Base-by-base conservation (phyloP, 257 asterid genomes). In the Jasminum sambac region DNA sequence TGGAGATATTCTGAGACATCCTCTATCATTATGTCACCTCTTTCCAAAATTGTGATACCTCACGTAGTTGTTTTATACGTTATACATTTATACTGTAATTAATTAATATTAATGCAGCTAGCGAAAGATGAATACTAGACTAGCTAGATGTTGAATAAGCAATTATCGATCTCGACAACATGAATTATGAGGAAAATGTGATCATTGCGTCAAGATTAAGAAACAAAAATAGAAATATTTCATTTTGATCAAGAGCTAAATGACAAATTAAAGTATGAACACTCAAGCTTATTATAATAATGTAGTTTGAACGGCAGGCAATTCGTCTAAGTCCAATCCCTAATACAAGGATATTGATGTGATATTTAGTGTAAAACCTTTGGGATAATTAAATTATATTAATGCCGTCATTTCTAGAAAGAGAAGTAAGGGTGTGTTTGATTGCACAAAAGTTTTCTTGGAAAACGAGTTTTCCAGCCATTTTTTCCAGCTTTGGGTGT, bases 291-390 rank as follows among this genome's bases (percentile, higher is more conserved):
- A 30, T 9, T 13, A 16, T 55, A 14, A 12, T 72, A 44, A 8
- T 89, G 98, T 88, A 84, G 94, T 88, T 87, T 86, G 96, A 89
- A 84, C 70, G 76, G 90, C 89, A 81, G 94, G 98, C 98, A 89
- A 64, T 69, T 82, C 74, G 81, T 92, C 95, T 80, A 88, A 88
- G 96, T 88, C 90, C 86, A 88, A 86, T 84, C 92, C 98, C 69
- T 76, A 81, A 84, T 79, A 81, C 78, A 67, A 74, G 95, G 96
- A 81, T 4, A 30, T 63, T 73, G 62, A 55, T 55, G 36, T 23
- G 62, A 55, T 19, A 55, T 55, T 55, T 55, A 55, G 34, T 21
- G 19, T 55, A 55, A 52, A 21, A 21, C 8, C 62, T 55, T 0
- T 3, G 19, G 23, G 58, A 48, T 10, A 46, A 16, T 14, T 17